Evolutionary conservation across 768 basidiomycete species (phyloP), one percentile per base, ranked within the genome.

Genomic region (Kwoniella sp.): DNA sequence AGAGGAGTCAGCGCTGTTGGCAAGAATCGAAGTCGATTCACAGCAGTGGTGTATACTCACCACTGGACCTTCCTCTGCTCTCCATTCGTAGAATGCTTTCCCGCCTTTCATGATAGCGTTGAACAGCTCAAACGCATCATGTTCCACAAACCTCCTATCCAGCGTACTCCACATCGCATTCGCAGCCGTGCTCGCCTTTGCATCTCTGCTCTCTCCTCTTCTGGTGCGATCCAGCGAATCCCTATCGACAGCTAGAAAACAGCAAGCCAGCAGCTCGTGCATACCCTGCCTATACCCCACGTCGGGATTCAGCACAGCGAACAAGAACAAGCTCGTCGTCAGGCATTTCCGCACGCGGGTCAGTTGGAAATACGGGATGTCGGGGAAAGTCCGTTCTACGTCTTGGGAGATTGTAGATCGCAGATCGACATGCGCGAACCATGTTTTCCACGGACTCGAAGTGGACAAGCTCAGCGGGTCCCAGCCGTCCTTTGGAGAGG

Each of bases 301-400:
- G 45, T 88, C 84, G 1, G 91, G 87, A 76, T 94, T 87, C 76
- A 87, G 86, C 45, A 86, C 84, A 15, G 90, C 88, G 78, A 90
- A 90, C 26, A 98, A 82, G 79, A 93, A 96, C 11, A 99, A 84
- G 22, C 96, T 87, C 71, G 93, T 90, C 0, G 90, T 91, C 45
- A 98, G 83, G 73, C 89, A 86, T 17, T 84, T 83, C 76, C 95
- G 92, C 0, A 94, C 87, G 29, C 87, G 84, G 25, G 84, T 78
- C 25, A 87, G 85, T 28, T 90, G 87, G 80, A 97, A 99, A 82
- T 94, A 99, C 7, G 85, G 84, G 63, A 97, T 88, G 66, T 99
- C 96, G n/a, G 96, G 96, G 77, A 98, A 99, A 88, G 96, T 98
- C 73, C 96, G 85, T 72, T 96, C 92, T 0, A 99, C 96, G 76